Percentiles rank a stretch among this genome's conserved stretches.
Conservation (phyloP, 768 basidiomycete species). For the Gautieria morchelliformis region DNA sequence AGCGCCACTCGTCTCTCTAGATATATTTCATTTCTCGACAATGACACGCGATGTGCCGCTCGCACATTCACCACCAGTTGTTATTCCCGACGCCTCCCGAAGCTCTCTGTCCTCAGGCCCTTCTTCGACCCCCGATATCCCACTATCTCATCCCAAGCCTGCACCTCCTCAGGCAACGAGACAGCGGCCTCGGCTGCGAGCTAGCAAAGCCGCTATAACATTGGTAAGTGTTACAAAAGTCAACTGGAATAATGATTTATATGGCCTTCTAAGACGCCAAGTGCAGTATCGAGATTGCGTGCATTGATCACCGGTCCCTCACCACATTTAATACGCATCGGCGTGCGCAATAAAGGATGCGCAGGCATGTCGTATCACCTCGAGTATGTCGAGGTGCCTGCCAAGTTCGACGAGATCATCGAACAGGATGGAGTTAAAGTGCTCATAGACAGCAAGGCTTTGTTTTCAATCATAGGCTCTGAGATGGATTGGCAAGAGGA, state of each 20-base stretch:
- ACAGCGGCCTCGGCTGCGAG: slow-evolving; percentile 52
- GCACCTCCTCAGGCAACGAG: slow-evolving; percentile 60
- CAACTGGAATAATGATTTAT: neutral
- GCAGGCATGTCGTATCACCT: slow-evolving; percentile 80
- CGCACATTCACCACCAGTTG: slow-evolving; percentile 42
- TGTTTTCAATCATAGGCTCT: slow-evolving; percentile 97
- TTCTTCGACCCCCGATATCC: slow-evolving; percentile 21
- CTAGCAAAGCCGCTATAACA: slow-evolving; percentile 68
- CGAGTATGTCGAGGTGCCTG: slow-evolving; percentile 87
- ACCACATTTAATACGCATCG: slow-evolving; percentile 88
- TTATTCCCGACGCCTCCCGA: slow-evolving; percentile 27
- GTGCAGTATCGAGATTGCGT: slow-evolving; percentile 63
- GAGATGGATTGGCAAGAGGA: slow-evolving; percentile 99
- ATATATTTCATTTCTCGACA: neutral
- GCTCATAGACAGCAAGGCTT: slow-evolving; percentile 90
- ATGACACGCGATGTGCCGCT: slow-evolving; percentile 12
- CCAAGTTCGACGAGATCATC: slow-evolving; percentile 92
- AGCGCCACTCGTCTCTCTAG: neutral
- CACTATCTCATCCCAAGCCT: slow-evolving; percentile 63
- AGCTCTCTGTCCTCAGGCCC: slow-evolving; percentile 30
- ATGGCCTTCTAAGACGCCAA: slow-evolving; percentile 50
- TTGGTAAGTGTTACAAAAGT: slow-evolving; percentile 40
- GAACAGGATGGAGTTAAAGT: slow-evolving; percentile 92
- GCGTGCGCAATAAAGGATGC: slow-evolving; percentile 96
- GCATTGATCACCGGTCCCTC: slow-evolving; percentile 72